phyloP scores from a whole-genome alignment of 805 yeast genomes.

The Saturnispora hagleri region DNA sequence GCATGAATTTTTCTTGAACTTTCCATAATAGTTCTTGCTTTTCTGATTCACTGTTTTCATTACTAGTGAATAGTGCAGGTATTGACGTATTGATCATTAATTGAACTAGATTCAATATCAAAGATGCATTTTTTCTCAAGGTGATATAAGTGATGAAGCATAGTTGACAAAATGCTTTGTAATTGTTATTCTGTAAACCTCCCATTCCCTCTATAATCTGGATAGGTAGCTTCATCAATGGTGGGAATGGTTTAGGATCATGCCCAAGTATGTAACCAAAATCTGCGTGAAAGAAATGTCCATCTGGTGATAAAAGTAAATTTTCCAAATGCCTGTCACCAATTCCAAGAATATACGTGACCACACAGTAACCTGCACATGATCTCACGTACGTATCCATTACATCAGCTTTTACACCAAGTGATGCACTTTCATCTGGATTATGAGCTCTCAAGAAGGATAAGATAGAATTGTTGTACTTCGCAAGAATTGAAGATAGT shows the following conservation, averaged over 20 bases:
- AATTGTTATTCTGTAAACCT: slow-evolving; percentile 78
- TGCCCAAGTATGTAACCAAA: slow-evolving; percentile 94
- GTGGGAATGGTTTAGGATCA: slow-evolving; percentile 98
- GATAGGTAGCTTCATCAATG: slow-evolving; percentile 93
- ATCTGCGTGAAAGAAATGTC: slow-evolving; percentile 95
- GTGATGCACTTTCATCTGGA: slow-evolving; percentile 38
- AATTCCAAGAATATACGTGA: slow-evolving; percentile 88
- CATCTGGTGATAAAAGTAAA: slow-evolving; percentile 63
- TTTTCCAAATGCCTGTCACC: slow-evolving; percentile 97
- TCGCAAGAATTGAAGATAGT: slow-evolving; percentile 64
- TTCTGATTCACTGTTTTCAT: slow-evolving; percentile 42
- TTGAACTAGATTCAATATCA: slow-evolving; percentile 84
- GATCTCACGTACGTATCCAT: slow-evolving; percentile 94
- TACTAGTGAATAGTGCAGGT: slow-evolving; percentile 61
- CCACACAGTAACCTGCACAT: slow-evolving; percentile 96
- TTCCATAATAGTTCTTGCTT: slow-evolving; percentile 81
- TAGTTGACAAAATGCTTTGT: slow-evolving; percentile 77
- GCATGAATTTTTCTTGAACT: slow-evolving; percentile 87
- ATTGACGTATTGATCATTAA: slow-evolving; percentile 90
- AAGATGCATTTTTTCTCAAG: slow-evolving; percentile 77
- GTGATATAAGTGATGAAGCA: slow-evolving; percentile 93
- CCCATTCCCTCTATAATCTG: slow-evolving; percentile 98
- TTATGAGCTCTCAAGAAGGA: slow-evolving; percentile 60
- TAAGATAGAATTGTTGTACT: slow-evolving; percentile 64
- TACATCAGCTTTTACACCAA: slow-evolving; percentile 49